Base-by-base conservation (phyloP, 2,329 filamentous ascomycete genomes). In the Capronia coronata region DNA sequence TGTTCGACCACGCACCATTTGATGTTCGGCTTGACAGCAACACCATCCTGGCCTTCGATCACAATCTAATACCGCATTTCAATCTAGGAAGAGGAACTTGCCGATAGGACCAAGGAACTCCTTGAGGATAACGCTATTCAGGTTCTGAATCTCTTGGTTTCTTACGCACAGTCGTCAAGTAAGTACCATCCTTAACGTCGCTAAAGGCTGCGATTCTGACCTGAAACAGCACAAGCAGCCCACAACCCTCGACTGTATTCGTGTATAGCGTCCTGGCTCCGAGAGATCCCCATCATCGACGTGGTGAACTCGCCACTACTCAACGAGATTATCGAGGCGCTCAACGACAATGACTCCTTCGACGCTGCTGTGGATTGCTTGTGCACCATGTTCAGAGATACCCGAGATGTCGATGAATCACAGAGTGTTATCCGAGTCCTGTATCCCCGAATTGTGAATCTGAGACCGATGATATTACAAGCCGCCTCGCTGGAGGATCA, bases 181-280 rank as follows among this genome's bases (percentile, higher is more conserved):
- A 81, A 68, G 79, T 73, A 19, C 19, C 19, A 18, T 8, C 14
- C 38, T 21, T 13, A 16, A 18, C 27, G 9, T 32, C 8, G 10
- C 29, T 41, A 16, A 13, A 11, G 46, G 30, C 47, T 9, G 25
- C 48, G 52, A 43, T 40, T 51, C 48, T 61, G 46, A 65, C 61
- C 52, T 62, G 52, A 10, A 32, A 25, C 37, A 89, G 88, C 78
- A 43, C 73, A 80, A 41, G 89, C 91, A 19, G 79, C 88, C 7
- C 84, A 83, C 55, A 95, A 96, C 63, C 90, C 91, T 2, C 86
- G 90, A 63, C 77, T 98, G 41, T 82, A 97, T 66, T 88, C 96
- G 62, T 97, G 93, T 66, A 89, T 97, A 61, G 94, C 89, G 25
- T 96, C 93, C 2, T 98, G 93, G 93, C 78, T 97, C 59, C 82